Conservation (phyloP, 2,329 filamentous ascomycete species). For the Tolypocladium amazonense region DNA sequence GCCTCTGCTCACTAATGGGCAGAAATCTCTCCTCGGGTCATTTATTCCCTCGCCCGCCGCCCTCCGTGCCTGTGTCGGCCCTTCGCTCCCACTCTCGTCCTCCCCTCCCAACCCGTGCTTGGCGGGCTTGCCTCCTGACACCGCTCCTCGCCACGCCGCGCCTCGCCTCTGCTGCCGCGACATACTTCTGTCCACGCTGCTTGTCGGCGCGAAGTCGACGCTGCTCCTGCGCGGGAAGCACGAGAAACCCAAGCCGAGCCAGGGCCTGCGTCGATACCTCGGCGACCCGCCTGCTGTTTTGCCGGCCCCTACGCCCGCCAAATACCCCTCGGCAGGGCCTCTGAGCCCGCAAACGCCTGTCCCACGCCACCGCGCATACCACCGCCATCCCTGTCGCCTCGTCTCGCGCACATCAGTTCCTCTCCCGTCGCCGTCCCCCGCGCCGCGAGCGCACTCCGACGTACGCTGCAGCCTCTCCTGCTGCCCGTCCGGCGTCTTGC, state of each 20-base stretch:
- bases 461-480: background rate
- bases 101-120: background rate
- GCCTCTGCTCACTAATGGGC: background rate
- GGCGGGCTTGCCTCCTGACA: background rate
- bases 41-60: conserved; percentile 2
- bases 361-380: background rate
- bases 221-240: background rate
- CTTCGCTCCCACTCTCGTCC: background rate
- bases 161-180: background rate
- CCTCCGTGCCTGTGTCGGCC: background rate
- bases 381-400: conserved; percentile 5
- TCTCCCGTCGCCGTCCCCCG: background rate
- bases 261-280: background rate
- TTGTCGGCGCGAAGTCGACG: background rate
- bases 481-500: no score
- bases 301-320: background rate
- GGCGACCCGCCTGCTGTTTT: background rate
- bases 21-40: background rate
- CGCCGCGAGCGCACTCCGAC: background rate
- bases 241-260: background rate
- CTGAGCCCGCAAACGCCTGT: background rate
- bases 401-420: background rate
- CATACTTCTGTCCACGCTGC: background rate
- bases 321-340: background rate
- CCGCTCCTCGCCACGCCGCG: background rate